Evolutionary conservation across 306 rosid genomes (phyloP), one percentile per base, ranked within the genome.

Genomic region (Hippophae gyantsensis): DNA sequence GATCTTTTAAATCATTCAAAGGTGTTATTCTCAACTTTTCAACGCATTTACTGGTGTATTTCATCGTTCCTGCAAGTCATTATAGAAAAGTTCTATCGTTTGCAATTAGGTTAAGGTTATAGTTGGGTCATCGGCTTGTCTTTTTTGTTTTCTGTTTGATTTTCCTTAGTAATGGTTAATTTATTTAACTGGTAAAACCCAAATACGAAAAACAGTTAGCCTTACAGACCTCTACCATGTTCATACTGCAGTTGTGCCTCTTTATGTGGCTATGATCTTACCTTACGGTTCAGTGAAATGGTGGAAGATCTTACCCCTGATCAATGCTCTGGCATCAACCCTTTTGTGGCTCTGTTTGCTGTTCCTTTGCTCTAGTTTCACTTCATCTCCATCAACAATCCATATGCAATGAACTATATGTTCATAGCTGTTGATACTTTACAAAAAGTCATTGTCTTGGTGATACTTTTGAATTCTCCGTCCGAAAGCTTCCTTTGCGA

Each of bases 271-370:
- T 7, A 87, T 84, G 96, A 75, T 89, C 58, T 69, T 85, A 0
- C 94, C 96, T 0, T 89, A 89, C 51, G 96, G 90, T 5, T 89
- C 96, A 0, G 96, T 89, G 8, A 85, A 85, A 66, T 89, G 94
- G 96, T 89, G 94, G 94, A 83, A 85, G 57, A 89, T 89, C 85
- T 89, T 77, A 82, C 67, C 43, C 94, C 96, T 0, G 94, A 85
- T 8, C 96, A 89, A 48, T 89, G 96, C 58, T 89, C 96, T 0
- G 96, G 94, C n/a, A 89, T 89, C 53, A 89, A 89, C 69, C 83
- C 94, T 0, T 89, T 89, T n/a, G 96, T 89, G 5, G 96, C 96
- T 0, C 89, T 89, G 1, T 89, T 89, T 41, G 96, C 90, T 0
- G 96, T 89, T 53, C 96, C 96, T 0, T 76, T 89, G 3, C 86